These are phyloP conservation scores for Magnolia changhungtana DNA, from an alignment of 164 flowering plant genomes.

Conservation along the genomic window DNA sequence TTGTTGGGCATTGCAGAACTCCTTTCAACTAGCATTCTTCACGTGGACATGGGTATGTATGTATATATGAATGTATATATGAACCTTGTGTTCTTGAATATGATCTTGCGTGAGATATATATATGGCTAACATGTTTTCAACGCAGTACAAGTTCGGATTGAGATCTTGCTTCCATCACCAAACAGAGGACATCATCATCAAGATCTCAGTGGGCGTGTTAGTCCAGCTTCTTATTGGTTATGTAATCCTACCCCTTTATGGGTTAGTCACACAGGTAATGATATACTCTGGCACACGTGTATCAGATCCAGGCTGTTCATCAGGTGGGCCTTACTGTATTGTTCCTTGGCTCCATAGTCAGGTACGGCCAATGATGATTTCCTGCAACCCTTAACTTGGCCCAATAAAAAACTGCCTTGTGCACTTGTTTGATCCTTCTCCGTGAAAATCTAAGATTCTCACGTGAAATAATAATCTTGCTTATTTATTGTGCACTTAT, in stretches of 20 bases:
- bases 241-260: constrained; percentile 63
- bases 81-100: neutral
- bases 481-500: too few relatives aligned
- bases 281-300: too few relatives aligned
- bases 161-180: constrained; percentile 50
- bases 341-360: too few relatives aligned
- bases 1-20: constrained; percentile 43
- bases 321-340: too few relatives aligned
- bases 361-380: too few relatives aligned
- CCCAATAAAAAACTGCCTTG: too few relatives aligned
- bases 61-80: neutral
- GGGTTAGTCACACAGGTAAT: constrained; percentile 67
- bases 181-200: constrained; percentile 38
- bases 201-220: constrained; percentile 41
- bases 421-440: too few relatives aligned
- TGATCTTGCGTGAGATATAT: neutral
- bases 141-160: constrained; percentile 55
- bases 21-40: constrained; percentile 67
- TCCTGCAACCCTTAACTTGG: too few relatives aligned
- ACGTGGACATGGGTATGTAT: constrained; percentile 61
- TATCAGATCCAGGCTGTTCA: too few relatives aligned
- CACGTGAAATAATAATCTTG: too few relatives aligned
- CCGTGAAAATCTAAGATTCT: too few relatives aligned
- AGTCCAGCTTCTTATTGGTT: constrained; percentile 62
- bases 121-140: neutral